Evolutionary conservation across 805 yeast genomes (phyloP), one percentile per base, ranked within the genome.

Genomic region (Huiozyma naganishii): DNA sequence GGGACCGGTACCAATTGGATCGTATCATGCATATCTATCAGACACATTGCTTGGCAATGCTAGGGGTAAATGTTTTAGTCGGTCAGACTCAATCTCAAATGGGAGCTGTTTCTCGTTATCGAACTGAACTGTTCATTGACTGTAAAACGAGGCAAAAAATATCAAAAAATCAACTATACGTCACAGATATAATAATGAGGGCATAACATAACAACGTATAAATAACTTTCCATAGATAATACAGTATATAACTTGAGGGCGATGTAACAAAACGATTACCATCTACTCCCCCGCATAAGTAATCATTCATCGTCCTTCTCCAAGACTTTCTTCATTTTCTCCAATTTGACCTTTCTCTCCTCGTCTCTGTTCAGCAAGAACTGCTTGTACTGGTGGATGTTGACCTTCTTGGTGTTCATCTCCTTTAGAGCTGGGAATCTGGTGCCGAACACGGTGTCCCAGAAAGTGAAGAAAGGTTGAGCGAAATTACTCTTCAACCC

Each of bases 381-480:
- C 50, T 76, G 72, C 53, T 70, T 74, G 62, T 82, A 83, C 63
- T 76, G 80, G 36, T 68, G 76, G 54, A 83, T 71, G 8, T 53
- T 74, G 73, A 55, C 76, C 6, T 47, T 41, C 30, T 30, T 40
- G 10, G 32, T 28, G 10, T 40, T 29, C 17, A 44, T 38, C 37
- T 41, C 46, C 28, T 44, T 37, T 47, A 47, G 41, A 1, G 73
- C 74, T 59, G 76, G 70, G 66, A 81, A 89, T 56, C 80, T 79
- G 1, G 97, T 87, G 44, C 78, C 75, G 45, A 76, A 72, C 40
- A 80, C 49, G 41, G 67, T 66, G 64, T 92, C 98, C 98, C 98
- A 92, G 58, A 87, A 79, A 1, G 87, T 82, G 67, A 92, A 92
- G 68, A 90, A 92, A 4, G 98, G 98, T 70, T 92, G 98, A 10